phyloP scores from a whole-genome alignment of 2,329 filamentous ascomycete genomes.

The Fusarium algeriense region DNA sequence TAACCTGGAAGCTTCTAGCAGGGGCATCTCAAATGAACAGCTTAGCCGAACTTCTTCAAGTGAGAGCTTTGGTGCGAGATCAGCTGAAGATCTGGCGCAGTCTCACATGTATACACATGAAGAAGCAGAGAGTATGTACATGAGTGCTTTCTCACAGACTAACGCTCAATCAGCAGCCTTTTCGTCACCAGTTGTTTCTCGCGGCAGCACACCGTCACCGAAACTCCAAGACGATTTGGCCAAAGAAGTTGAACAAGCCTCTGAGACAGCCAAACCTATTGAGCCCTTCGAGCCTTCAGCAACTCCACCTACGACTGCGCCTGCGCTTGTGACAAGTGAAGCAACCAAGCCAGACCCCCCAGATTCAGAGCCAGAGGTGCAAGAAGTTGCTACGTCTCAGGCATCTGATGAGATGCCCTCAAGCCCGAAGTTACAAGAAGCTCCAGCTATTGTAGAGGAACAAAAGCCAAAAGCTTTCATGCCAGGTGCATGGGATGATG shows the following conservation, averaged over 20 bases:
- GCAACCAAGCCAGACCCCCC: background rate
- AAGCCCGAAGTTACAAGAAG: conserved; percentile 11
- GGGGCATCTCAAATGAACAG: conserved; percentile 16
- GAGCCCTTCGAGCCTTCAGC: background rate
- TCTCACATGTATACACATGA: conserved; percentile 83
- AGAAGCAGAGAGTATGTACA: conserved; percentile 88
- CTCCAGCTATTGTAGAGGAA: background rate
- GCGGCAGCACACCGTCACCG: conserved; percentile 9
- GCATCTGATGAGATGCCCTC: conserved; percentile 1
- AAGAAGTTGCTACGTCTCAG: background rate
- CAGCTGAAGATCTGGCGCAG: conserved; percentile 65
- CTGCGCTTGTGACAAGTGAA: background rate
- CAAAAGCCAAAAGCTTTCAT: conserved; percentile 51
- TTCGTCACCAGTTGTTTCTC: conserved; percentile 17
- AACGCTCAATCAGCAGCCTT: conserved; percentile 45
- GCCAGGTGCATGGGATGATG: conserved; percentile 66
- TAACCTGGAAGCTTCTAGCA: conserved; percentile 4
- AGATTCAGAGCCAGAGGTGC: conserved; percentile 5
- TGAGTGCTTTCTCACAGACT: conserved; percentile 75
- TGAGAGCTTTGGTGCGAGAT: conserved; percentile 29
- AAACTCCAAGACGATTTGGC: background rate
- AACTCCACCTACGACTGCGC: background rate
- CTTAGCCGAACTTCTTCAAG: conserved; percentile 30
- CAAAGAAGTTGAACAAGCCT: background rate
- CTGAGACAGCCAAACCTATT: background rate